These are phyloP conservation scores for Pseudogymnoascus sp. DNA, from an alignment of 2,329 filamentous ascomycete species.

Conservation along the genomic window DNA sequence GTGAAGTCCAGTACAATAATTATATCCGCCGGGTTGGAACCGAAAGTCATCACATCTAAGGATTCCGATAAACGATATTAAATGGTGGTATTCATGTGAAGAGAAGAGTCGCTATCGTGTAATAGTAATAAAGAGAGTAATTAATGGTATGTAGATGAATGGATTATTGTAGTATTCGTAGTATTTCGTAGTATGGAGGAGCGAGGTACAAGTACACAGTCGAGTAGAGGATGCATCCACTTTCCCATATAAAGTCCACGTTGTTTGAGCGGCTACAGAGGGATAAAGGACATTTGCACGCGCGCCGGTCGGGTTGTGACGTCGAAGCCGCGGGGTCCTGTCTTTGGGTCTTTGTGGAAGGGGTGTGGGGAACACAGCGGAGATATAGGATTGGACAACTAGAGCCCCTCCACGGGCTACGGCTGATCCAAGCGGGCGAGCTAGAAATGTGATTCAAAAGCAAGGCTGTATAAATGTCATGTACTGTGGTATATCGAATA, in stretches of 20 bases:
- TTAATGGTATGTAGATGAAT: not conserved
- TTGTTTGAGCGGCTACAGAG: constrained; percentile 4
- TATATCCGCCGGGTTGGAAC: constrained; percentile 34
- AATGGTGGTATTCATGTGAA: constrained; percentile 2
- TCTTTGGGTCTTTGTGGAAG: not conserved
- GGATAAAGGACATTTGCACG: not conserved
- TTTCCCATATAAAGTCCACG: constrained; percentile 7
- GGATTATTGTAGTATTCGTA: not conserved
- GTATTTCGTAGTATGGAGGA: not conserved
- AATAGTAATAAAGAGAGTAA: not conserved
- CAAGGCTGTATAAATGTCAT: not conserved
- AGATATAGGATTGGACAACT: not conserved
- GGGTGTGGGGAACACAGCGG: not conserved
- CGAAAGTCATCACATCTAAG: constrained; percentile 24
- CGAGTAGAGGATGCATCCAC: not conserved
- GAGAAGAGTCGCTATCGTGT: not conserved
- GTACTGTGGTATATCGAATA: not conserved
- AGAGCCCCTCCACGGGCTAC: not conserved
- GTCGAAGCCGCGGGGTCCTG: constrained; percentile 2
- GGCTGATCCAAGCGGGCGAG: not conserved
- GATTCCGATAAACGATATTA: constrained; percentile 1
- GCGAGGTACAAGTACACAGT: not conserved
- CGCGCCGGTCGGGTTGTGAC: not conserved
- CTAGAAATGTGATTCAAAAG: not conserved
- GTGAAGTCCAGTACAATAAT: constrained; percentile 49